Evolutionary conservation across 352 stramenopile species (phyloP), one percentile per base, ranked within the genome.

Genomic region (Globisporangium paroecandrum): DNA sequence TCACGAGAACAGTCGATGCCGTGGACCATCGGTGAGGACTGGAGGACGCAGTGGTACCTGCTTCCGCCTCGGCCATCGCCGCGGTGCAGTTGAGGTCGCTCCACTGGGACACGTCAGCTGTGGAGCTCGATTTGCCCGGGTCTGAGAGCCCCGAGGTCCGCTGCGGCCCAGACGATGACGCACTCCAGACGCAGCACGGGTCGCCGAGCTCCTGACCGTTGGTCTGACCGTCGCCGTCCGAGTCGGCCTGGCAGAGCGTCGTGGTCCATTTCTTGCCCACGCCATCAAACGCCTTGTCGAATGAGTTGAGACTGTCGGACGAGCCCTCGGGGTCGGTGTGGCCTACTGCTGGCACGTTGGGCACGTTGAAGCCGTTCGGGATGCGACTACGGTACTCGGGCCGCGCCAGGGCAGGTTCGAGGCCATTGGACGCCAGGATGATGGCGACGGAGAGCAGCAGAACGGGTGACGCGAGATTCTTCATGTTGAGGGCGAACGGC

Each of bases 131-230:
- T 20, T 57, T 27, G 25, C 43, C 43, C n/a, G 59, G 59, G 8
- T 58, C 59, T 20, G 38, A 56, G 15, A 64, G 24, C 8, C 58
- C 58, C 1, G 18, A 24, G n/a, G 41, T 27, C 22, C 38, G n/a
- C 5, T 36, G 38, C 3, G 43, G 38, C 6, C 9, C n/a, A 4
- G 29, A 22, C 32, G 56, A 27, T 0, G 24, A 41, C 32, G 29
- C 29, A 4, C 6, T 27, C 56, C 56, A 61, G 18, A 25, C 13
- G 56, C 82, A 90, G 69, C 74, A 72, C 22, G 81, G 82, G 59
- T 90, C 82, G n/a, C 81, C 82, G n/a, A 90, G 74, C 65, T 90
- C 82, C 54, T 86, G 62, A 3, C 81, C 81, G 63, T 90, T 90
- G 24, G 76, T 88, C 38, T 74, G 65, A 7, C 81, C 81, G 64